Base-by-base conservation (phyloP, 495 filamentous ascomycete genomes). In the Pseudomonodictys pantanalensis region DNA sequence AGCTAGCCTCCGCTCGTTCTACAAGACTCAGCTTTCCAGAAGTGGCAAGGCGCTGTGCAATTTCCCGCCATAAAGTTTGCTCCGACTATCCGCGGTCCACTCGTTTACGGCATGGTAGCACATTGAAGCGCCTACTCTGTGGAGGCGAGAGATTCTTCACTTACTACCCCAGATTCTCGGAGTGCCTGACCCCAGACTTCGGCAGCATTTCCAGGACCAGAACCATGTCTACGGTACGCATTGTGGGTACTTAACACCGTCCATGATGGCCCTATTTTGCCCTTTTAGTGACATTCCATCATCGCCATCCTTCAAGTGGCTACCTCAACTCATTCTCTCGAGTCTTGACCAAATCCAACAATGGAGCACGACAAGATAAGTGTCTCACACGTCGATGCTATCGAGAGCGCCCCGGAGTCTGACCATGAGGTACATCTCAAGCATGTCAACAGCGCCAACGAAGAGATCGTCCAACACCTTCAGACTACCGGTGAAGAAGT, bases 401-500 rank as follows among this genome's bases (percentile, higher is more conserved):
- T 64, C 23, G 47, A 58, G 20, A 58, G 39, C 29, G 38, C 54
- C 8, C 28, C 22, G 20, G 48, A 32, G n/a, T 62, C 46, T 9
- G 52, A 62, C 15, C 23, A 24, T 17, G 25, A 43, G 10, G 52
- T 49, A 3, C 41, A 42, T 29, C 29, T 55, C 10, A 12, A 49
- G 10, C 43, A 56, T 3, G 2, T 29, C 35, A 29, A 56, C 42
- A 50, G 24, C 33, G 58, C 58, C 29, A 62, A 62, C 25, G 62
- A 65, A 48, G 44, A 65, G 43, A 65, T 65, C 25, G 42, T 65
- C 22, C 22, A 32, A 15, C 57, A 65, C 44, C 39, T 65, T 5
- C 58, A 65, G 35, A 61, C 32, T 9, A 61, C 62, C 1, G 62
- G 62, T 18, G 62, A 65, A 25, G 57, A 60, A 20, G 52, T 65